Evolutionary conservation across 164 flowering plant genomes (phyloP).

Genomic region (Dillenia suffruticosa): DNA sequence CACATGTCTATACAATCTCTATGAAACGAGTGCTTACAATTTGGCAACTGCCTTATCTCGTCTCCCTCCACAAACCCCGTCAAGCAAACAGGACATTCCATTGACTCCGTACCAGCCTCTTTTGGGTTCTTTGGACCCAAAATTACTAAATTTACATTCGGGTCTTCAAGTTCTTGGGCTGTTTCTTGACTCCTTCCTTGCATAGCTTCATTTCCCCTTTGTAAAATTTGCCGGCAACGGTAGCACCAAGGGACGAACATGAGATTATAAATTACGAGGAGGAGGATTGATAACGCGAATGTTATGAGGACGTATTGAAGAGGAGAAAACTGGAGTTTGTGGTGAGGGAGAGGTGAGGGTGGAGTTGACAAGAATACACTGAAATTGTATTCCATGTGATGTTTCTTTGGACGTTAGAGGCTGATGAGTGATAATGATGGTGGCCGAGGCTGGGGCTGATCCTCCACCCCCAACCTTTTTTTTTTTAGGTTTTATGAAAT

Average conservation of each 20-base stretch:
- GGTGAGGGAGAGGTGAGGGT: conserved; percentile 1
- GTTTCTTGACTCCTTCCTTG: not conserved
- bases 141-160: conserved; percentile 1
- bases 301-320: conserved; percentile 8
- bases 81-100: conserved; percentile 37
- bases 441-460: too few species aligned
- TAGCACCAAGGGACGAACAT: conserved; percentile 12
- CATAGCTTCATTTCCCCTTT: not conserved
- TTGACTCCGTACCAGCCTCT: conserved; percentile 17
- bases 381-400: conserved; percentile 9
- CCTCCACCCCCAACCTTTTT: too few species aligned
- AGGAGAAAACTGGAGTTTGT: not conserved
- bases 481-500: too few species aligned
- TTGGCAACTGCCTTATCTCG: conserved; percentile 23
- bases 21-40: conserved; percentile 38
- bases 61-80: conserved; percentile 31
- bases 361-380: conserved; percentile 5
- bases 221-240: not conserved
- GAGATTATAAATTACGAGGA: conserved; percentile 10
- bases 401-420: not conserved
- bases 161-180: not conserved
- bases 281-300: conserved; percentile 2
- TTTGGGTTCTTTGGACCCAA: conserved; percentile 20
- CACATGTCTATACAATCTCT: conserved; percentile 30
- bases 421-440: too few species aligned